Evolutionary conservation across 2,329 filamentous ascomycete species (phyloP).

Genomic region (Trichoderma citrinoviride): DNA sequence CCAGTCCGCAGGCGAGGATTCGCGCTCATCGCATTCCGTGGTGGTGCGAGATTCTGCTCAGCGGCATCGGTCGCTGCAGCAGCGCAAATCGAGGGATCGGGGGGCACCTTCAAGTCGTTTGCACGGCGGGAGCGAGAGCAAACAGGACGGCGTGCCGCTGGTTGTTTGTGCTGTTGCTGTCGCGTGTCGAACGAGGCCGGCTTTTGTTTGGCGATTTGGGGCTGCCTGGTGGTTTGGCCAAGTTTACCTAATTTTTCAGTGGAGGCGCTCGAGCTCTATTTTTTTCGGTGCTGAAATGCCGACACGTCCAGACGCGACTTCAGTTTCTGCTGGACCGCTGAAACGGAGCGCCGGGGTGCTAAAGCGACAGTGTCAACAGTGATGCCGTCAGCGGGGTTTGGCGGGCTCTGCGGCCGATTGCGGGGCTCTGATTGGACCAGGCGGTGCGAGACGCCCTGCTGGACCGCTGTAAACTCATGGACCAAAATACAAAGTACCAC

Average conservation of each 20-base stretch:
- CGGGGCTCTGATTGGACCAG: conserved; percentile 3
- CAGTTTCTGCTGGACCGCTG: conserved; percentile 11
- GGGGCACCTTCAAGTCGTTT: neutral
- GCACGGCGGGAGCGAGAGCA: conserved; percentile 2
- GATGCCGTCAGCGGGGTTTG: neutral
- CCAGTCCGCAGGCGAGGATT: conserved; percentile 81
- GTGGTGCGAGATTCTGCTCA: conserved; percentile 26
- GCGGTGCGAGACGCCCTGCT: neutral
- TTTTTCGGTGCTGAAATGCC: conserved; percentile 27
- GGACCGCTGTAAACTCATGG: neutral
- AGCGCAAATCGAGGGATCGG: neutral
- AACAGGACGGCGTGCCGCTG: neutral
- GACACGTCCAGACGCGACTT: conserved; percentile 41
- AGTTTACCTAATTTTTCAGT: conserved; percentile 21
- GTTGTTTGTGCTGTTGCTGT: neutral
- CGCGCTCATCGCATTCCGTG: conserved; percentile 72
- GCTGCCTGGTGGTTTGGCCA: conserved; percentile 14
- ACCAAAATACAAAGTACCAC: too few species aligned
- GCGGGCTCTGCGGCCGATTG: neutral
- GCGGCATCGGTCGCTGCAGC: conserved; percentile 23
- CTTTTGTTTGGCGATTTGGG: conserved; percentile 5
- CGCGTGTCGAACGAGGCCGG: conserved; percentile 8
- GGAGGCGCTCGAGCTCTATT: neutral
- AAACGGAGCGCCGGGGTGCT: neutral
- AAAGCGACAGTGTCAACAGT: neutral